Conservation (phyloP, 2,329 filamentous ascomycete genomes). For the Pestalotiopsis sp. region DNA sequence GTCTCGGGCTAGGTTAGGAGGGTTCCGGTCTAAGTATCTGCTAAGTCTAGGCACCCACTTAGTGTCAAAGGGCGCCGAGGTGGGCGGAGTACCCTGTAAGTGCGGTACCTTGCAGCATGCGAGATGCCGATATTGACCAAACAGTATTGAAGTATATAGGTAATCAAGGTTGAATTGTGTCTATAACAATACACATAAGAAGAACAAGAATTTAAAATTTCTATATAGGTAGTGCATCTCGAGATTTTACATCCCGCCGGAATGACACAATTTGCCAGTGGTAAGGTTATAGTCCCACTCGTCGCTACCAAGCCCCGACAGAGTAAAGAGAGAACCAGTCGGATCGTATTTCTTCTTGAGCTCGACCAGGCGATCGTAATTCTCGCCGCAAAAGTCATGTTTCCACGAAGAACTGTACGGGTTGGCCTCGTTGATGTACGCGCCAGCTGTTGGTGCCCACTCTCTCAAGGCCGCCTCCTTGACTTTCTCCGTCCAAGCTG, state of each 20-base stretch:
- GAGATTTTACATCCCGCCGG: background rate
- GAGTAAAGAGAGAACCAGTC: background rate
- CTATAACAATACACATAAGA: background rate
- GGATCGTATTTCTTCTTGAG: slow-evolving; percentile 3
- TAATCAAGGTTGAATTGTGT: too few relatives aligned
- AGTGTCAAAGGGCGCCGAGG: too few relatives aligned
- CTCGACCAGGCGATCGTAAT: background rate
- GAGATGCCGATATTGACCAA: too few relatives aligned
- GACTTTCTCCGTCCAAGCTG: background rate
- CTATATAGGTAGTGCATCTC: background rate
- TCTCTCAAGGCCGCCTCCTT: background rate
- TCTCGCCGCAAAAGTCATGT: background rate
- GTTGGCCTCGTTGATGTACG: background rate
- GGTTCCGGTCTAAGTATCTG: too few relatives aligned
- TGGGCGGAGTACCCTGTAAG: too few relatives aligned
- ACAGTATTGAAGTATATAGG: too few relatives aligned
- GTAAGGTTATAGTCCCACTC: slow-evolving; percentile 1
- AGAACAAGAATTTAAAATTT: background rate
- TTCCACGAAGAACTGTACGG: background rate
- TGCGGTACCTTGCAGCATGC: too few relatives aligned
- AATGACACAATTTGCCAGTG: background rate
- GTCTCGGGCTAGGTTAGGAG: background rate
- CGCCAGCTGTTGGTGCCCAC: background rate
- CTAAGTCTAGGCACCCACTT: too few relatives aligned
- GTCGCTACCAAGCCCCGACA: background rate